Evolutionary conservation across 805 yeast genomes (phyloP).

Genomic region (Candida tammaniensis): DNA sequence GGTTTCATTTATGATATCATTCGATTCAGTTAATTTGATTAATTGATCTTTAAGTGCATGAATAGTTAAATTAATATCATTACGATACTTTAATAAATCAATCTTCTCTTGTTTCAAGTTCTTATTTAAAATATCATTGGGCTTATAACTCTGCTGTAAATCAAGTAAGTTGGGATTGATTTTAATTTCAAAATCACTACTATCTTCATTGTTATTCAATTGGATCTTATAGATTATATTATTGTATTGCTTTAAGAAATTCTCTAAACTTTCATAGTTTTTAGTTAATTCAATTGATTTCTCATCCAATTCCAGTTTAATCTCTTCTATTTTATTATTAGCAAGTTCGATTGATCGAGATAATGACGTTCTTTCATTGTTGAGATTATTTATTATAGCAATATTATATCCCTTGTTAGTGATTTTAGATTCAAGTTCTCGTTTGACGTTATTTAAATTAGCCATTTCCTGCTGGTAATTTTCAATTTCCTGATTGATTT

Average conservation of each 20-base stretch:
- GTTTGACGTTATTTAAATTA: slow-evolving; percentile 38
- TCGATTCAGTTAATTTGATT: slow-evolving; percentile 54
- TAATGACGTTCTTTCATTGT: slow-evolving; percentile 57
- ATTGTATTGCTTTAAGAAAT: slow-evolving; percentile 56
- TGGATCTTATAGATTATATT: slow-evolving; percentile 47
- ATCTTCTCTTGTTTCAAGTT: slow-evolving; percentile 46
- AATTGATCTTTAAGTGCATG: slow-evolving; percentile 56
- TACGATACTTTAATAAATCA: slow-evolving; percentile 26
- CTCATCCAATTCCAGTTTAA: slow-evolving; percentile 43
- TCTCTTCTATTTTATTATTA: slow-evolving; percentile 43
- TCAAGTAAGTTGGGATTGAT: slow-evolving; percentile 19
- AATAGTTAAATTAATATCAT: slow-evolving; percentile 39
- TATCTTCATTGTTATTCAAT: slow-evolving; percentile 11
- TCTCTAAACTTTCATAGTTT: slow-evolving; percentile 50
- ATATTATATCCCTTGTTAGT: slow-evolving; percentile 56
- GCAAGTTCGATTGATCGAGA: slow-evolving; percentile 50
- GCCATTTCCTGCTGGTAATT: slow-evolving; percentile 41
- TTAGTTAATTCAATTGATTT: slow-evolving; percentile 50
- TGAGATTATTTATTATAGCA: slow-evolving; percentile 60
- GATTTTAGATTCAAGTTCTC: slow-evolving; percentile 42
- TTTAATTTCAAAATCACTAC: slow-evolving; percentile 39
- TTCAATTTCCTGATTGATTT: slow-evolving; percentile 53
- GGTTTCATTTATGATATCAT: slow-evolving; percentile 54
- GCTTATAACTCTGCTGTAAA: slow-evolving; percentile 16
- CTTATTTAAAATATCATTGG: slow-evolving; percentile 42